Conservation (phyloP, 352 stramenopile genomes). For the Globisporangium barbulae region DNA sequence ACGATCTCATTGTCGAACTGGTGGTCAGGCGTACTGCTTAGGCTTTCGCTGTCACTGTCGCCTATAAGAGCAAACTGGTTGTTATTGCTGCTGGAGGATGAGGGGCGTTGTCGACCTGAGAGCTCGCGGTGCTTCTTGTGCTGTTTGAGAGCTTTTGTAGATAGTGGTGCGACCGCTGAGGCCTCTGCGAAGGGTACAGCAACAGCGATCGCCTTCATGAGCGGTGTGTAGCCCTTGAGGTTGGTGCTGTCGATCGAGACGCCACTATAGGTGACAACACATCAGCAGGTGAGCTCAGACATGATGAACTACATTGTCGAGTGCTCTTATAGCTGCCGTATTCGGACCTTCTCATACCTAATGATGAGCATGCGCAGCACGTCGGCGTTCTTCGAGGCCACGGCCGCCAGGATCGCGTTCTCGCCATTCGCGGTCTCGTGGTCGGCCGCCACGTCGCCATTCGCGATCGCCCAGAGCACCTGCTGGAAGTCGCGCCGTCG, state of each 20-base stretch:
- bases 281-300: not conserved
- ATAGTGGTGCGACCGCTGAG: not conserved
- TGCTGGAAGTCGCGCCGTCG: constrained; percentile 51
- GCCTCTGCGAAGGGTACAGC: constrained; percentile 27
- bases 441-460: constrained; percentile 37
- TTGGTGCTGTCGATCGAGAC: constrained; percentile 55
- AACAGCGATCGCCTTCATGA: constrained; percentile 73
- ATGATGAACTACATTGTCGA: not conserved
- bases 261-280: constrained; percentile 25
- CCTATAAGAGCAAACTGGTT: constrained; percentile 2
- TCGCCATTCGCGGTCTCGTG: constrained; percentile 59
- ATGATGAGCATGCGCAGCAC: constrained; percentile 41
- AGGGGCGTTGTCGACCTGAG: not conserved
- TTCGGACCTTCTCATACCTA: constrained; percentile 24
- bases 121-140: not conserved
- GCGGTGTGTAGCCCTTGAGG: constrained; percentile 54
- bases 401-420: constrained; percentile 53
- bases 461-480: constrained; percentile 72
- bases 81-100: not conserved
- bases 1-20: constrained; percentile 57
- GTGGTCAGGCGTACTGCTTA: not conserved
- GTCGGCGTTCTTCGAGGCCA: constrained; percentile 40
- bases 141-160: not conserved
- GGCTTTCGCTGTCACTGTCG: not conserved
- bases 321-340: not conserved